Percentiles rank a stretch among this genome's conserved stretches.
These are phyloP conservation scores for Aschersonia sp. DNA, from an alignment of 2,329 filamentous ascomycete species.

Conservation along the genomic window DNA sequence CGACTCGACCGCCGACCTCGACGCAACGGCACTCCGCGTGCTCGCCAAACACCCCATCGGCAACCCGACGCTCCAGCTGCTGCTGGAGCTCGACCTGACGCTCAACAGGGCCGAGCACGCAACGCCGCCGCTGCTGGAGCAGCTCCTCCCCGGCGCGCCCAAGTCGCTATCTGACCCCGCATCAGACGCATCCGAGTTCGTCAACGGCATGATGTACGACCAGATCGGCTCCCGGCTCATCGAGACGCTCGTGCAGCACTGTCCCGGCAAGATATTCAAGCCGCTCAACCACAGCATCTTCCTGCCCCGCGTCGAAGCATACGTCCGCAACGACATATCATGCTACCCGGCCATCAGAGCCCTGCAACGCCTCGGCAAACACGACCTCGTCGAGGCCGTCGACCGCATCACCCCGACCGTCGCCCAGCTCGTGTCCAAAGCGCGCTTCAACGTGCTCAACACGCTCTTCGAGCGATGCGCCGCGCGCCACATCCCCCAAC, in stretches of 20 bases:
- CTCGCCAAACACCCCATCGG: conserved; percentile 81
- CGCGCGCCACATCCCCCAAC: conserved; percentile 45
- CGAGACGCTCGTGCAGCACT: conserved; percentile 69
- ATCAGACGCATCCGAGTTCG: conserved; percentile 60
- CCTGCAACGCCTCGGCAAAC: conserved; percentile 70
- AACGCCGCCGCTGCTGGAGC: conserved; percentile 50
- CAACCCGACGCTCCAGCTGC: conserved; percentile 82
- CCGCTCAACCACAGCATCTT: conserved; percentile 69
- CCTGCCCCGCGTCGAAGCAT: conserved; percentile 61
- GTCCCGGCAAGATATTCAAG: conserved; percentile 85
- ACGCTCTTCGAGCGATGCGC: conserved; percentile 72
- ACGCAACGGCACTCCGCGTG: conserved; percentile 66
- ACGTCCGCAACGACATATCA: conserved; percentile 81
- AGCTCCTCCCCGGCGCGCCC: conserved; percentile 63
- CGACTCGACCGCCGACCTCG: conserved; percentile 61
- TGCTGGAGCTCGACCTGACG: conserved; percentile 75
- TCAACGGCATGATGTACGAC: conserved; percentile 82
- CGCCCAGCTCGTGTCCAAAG: conserved; percentile 56
- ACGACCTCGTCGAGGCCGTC: conserved; percentile 65
- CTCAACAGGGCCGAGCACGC: conserved; percentile 35
- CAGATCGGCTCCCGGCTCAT: conserved; percentile 78
- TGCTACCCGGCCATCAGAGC: conserved; percentile 76
- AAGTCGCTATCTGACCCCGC: conserved; percentile 56
- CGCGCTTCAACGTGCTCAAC: conserved; percentile 65
- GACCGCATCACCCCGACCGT: conserved; percentile 61